Base-by-base conservation (phyloP, 2,329 filamentous ascomycete species). In the Cercospora zeae-maydis region DNA sequence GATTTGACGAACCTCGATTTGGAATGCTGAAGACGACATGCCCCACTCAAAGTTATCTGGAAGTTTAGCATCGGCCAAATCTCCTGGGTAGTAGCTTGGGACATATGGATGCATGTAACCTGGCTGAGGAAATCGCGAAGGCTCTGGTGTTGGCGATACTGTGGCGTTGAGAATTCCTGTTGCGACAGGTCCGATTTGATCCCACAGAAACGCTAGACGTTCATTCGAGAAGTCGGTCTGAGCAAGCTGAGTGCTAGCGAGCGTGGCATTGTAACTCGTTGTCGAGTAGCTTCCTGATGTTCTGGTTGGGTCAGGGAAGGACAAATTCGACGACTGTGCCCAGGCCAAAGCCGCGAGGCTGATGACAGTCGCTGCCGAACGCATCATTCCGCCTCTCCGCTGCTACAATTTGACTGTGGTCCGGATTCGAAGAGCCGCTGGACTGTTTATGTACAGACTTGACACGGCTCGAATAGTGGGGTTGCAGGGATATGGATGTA, bases 201-300 rank as follows among this genome's bases (percentile, higher is more conserved):
- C 65, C 72, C 72, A 74, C 16, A 73, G 59, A 39, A 79, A 77
- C 3, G 75, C 78, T 19, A 82, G 73, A 16, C 77, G 77, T 63
- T 81, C 77, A 55, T 81, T 77, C 0, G 79, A 80, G 70, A 80
- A 82, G 61, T 80, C 77, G 1, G 72, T 76, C 36, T 80, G 79
- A 3, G 71, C 75, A 45, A 78, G 72, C 10, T 78, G 74, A 13
- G 79, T 79, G 19, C 76, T 77, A 24, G 79, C 78, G 1, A 78
- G 76, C 4, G 78, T 78, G 37, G 73, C 73, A 71, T 81, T 78
- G 72, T 72, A 79, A 33, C 65, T 75, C n/a, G 72, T 71, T 1
- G 74, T 74, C 7, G 70, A 61, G 19, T 58, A 64, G 13, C 39
- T 53, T 24, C 51, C 52, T 7, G 57, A 53, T 9, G 61, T 60